Evolutionary conservation across 495 filamentous ascomycete genomes (phyloP).

Genomic region (Penicillium pulvis): DNA sequence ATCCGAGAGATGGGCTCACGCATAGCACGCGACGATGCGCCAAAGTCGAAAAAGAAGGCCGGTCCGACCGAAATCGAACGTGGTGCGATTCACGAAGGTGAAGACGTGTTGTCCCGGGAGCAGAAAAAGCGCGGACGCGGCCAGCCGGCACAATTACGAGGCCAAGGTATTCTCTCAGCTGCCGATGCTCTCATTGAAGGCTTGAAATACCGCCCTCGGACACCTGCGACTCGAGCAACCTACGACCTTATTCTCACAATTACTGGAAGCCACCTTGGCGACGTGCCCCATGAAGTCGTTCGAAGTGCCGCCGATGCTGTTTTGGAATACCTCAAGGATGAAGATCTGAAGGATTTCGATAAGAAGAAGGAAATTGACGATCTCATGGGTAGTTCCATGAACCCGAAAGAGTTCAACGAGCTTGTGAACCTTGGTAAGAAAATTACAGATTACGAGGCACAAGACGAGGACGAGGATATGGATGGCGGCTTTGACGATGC

Average conservation of each 20-base stretch:
- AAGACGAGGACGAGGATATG: conserved; percentile 94
- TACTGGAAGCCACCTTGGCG: conserved; percentile 83
- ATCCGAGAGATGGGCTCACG: conserved; percentile 93
- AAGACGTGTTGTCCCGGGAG: conserved; percentile 82
- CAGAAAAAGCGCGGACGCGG: conserved; percentile 83
- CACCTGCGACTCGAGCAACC: conserved; percentile 88
- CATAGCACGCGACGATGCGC: conserved; percentile 74
- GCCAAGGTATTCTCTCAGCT: conserved; percentile 79
- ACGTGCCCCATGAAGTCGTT: conserved; percentile 89
- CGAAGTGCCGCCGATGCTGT: conserved; percentile 94
- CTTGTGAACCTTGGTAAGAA: conserved; percentile 97
- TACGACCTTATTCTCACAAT: conserved; percentile 94
- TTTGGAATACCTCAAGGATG: conserved; percentile 90
- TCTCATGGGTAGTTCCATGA: conserved; percentile 77
- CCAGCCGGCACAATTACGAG: conserved; percentile 70
- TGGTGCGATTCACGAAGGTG: conserved; percentile 78
- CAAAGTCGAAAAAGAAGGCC: conserved; percentile 72
- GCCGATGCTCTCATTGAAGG: conserved; percentile 88
- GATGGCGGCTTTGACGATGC: conserved; percentile 62
- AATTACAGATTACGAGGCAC: conserved; percentile 97
- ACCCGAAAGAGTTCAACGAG: conserved; percentile 93
- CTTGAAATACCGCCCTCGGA: conserved; percentile 82
- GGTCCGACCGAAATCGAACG: conserved; percentile 71
- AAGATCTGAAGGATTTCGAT: conserved; percentile 94
- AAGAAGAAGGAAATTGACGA: conserved; percentile 99